These are phyloP conservation scores for Endothia cerciana DNA, from an alignment of 2,329 filamentous ascomycete species.

Conservation along the genomic window DNA sequence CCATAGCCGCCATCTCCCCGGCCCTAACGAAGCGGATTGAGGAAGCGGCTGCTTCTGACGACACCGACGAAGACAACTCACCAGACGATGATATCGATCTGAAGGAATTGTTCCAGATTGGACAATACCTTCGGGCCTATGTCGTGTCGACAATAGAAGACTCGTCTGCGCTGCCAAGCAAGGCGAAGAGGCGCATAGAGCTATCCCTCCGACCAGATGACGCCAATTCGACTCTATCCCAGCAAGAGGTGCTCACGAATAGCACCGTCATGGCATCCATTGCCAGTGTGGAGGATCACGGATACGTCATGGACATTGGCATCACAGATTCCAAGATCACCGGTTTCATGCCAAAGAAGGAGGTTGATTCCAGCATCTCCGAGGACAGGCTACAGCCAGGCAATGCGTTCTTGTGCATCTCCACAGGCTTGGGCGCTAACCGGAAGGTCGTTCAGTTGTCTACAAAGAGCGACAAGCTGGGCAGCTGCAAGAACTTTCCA, in stretches of 20 bases:
- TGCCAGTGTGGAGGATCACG: slow-evolving; percentile 92
- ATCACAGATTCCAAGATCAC: slow-evolving; percentile 69
- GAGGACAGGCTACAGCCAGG: slow-evolving; percentile 78
- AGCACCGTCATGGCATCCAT: slow-evolving; percentile 86
- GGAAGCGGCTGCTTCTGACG: slow-evolving; percentile 62
- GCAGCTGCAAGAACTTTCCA: slow-evolving; percentile 67
- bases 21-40: slow-evolving; percentile 77
- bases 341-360: slow-evolving; percentile 85
- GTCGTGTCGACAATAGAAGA: slow-evolving; percentile 80
- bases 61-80: slow-evolving; percentile 57
- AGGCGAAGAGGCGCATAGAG: slow-evolving; percentile 81
- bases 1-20: slow-evolving; percentile 89
- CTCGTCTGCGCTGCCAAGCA: slow-evolving; percentile 53
- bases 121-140: slow-evolving; percentile 85
- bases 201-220: slow-evolving; percentile 80
- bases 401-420: slow-evolving; percentile 80
- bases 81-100: slow-evolving; percentile 68
- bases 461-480: slow-evolving; percentile 70
- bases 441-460: slow-evolving; percentile 88
- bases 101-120: slow-evolving; percentile 74
- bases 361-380: slow-evolving; percentile 69
- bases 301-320: slow-evolving; percentile 89
- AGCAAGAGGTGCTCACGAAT: slow-evolving; percentile 74
- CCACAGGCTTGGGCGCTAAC: slow-evolving; percentile 73
- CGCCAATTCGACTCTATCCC: slow-evolving; percentile 74